Conservation (phyloP, 371 early-diverging fungal species). For the Mucor plumbeus region DNA sequence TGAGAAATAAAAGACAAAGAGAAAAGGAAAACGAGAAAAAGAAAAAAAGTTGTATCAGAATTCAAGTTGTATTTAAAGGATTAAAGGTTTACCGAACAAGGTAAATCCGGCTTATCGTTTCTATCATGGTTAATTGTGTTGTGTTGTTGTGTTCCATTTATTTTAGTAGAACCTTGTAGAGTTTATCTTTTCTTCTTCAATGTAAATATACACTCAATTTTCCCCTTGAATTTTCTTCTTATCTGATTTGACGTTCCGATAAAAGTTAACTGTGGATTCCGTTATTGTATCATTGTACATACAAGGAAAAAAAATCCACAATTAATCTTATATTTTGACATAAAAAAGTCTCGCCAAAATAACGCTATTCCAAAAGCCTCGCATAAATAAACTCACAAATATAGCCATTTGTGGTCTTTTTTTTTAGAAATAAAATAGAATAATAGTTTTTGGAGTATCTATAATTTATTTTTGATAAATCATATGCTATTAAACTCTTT, state of each 20-base stretch:
- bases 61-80: not conserved
- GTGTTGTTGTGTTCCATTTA: constrained; percentile 6
- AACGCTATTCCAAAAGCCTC: too few relatives aligned
- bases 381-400: not conserved
- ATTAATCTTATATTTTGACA: not conserved
- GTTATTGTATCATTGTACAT: not conserved
- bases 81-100: constrained; percentile 13
- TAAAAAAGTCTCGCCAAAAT: not conserved
- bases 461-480: too few relatives aligned
- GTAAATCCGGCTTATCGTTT: constrained; percentile 20
- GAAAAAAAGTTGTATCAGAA: constrained; percentile 2
- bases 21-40: not conserved
- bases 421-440: too few relatives aligned
- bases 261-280: not conserved
- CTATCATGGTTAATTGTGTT: constrained; percentile 11
- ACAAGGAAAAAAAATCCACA: not conserved
- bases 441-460: too few relatives aligned
- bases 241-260: constrained; percentile 13
- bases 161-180: constrained; percentile 1
- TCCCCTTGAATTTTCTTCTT: constrained; percentile 1
- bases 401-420: not conserved
- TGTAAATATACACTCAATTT: not conserved
- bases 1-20: not conserved
- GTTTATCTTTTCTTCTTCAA: constrained; percentile 1
- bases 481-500: too few relatives aligned